phyloP scores from a whole-genome alignment of 208 protist genomes.

The Leishmania tarentolae region DNA sequence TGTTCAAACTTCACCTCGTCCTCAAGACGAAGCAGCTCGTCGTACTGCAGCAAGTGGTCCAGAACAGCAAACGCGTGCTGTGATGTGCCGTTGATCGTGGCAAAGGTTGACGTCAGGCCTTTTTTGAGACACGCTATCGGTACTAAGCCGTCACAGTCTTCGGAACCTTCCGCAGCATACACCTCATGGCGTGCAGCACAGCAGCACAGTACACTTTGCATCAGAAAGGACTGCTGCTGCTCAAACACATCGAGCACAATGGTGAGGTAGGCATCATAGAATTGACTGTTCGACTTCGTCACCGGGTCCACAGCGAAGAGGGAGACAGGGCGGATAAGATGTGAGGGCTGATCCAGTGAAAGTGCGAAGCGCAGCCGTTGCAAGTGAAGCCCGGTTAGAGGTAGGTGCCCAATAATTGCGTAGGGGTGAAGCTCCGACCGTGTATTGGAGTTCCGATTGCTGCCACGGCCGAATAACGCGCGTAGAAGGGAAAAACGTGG shows the following conservation, averaged over 20 bases:
- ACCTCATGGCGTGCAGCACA: slow-evolving; percentile 47
- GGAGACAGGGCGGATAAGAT: slow-evolving; percentile 41
- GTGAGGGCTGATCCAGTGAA: slow-evolving; percentile 75
- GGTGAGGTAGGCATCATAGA: slow-evolving; percentile 82
- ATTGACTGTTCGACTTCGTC: slow-evolving; percentile 61
- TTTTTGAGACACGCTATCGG: slow-evolving; percentile 59
- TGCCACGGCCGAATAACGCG: slow-evolving; percentile 20
- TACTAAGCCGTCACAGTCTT: slow-evolving; percentile 71
- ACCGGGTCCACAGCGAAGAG: slow-evolving; percentile 69
- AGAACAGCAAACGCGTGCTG: slow-evolving; percentile 55
- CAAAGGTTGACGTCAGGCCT: slow-evolving; percentile 44
- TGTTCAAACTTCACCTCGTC: slow-evolving; percentile 75
- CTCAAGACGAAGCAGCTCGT: slow-evolving; percentile 61
- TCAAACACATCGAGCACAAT: slow-evolving; percentile 67
- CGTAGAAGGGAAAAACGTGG: slow-evolving; percentile 63
- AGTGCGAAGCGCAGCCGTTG: slow-evolving; percentile 79
- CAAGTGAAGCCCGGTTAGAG: slow-evolving; percentile 52
- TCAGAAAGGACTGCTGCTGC: slow-evolving; percentile 69
- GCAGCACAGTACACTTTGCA: slow-evolving; percentile 50
- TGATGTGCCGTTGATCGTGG: slow-evolving; percentile 27
- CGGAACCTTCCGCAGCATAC: slow-evolving; percentile 43
- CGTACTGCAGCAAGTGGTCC: slow-evolving; percentile 74
- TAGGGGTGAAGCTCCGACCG: slow-evolving; percentile 26
- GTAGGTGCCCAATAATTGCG: slow-evolving; percentile 55
- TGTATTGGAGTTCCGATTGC: not conserved